These are phyloP conservation scores for Porphyrellus cyaneotinctus DNA, from an alignment of 768 basidiomycete species.

Conservation along the genomic window DNA sequence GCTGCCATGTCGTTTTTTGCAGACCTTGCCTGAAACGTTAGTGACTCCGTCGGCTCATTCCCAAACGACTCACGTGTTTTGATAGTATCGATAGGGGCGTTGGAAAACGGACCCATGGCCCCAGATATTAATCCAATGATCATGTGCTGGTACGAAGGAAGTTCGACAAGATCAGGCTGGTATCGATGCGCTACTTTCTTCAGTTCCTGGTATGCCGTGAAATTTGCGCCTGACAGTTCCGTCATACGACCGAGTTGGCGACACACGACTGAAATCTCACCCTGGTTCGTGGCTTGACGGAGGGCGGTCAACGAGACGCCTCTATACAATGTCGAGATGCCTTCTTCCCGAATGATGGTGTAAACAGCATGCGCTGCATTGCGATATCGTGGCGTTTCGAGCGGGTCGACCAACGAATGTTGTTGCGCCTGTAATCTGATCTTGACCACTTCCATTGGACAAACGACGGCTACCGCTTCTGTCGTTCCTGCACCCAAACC, in stretches of 20 bases:
- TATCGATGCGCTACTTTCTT: constrained; percentile 75
- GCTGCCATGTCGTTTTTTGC: constrained; percentile 73
- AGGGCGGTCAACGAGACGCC: constrained; percentile 92
- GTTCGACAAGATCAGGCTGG: constrained; percentile 74
- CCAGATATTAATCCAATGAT: constrained; percentile 92
- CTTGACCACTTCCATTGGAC: constrained; percentile 99
- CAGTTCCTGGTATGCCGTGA: constrained; percentile 96
- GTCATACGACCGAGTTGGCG: not conserved
- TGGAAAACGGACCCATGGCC: constrained; percentile 97
- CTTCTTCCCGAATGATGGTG: constrained; percentile 92
- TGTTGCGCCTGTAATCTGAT: constrained; percentile 96
- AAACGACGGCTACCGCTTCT: constrained; percentile 92
- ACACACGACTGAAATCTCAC: constrained; percentile 33
- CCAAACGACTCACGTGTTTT: constrained; percentile 75
- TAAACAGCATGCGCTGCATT: constrained; percentile 97
- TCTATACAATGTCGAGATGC: constrained; percentile 77
- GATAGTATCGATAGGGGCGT: constrained; percentile 93
- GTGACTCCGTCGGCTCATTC: not conserved
- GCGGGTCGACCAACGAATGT: constrained; percentile 93
- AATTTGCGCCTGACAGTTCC: constrained; percentile 72
- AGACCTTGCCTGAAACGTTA: constrained; percentile 47
- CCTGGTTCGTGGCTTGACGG: constrained; percentile 97
- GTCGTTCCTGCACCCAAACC: constrained; percentile 94
- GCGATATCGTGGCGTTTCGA: constrained; percentile 89
- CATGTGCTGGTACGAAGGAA: constrained; percentile 97